phyloP scores from a whole-genome alignment of 176 grass and related monocot genomes.

The Echinochloa phyllopogon region DNA sequence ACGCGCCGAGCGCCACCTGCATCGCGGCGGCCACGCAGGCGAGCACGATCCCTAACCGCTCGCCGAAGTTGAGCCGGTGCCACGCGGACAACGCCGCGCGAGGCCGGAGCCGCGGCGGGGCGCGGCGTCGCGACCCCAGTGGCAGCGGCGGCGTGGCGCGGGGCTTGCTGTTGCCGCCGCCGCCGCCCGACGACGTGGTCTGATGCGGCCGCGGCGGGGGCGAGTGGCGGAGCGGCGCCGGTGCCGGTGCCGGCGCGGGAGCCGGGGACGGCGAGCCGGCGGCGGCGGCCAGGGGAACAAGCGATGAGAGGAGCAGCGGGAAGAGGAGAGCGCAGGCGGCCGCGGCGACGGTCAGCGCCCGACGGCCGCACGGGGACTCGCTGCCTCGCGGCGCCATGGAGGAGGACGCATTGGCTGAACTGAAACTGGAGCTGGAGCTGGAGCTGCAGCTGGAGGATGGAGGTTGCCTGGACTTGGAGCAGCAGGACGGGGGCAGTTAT shows the following conservation, averaged over 20 bases:
- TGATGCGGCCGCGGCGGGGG: neutral
- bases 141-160: too few relatives aligned
- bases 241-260: neutral
- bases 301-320: neutral
- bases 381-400: constrained; percentile 27
- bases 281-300: neutral
- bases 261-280: neutral
- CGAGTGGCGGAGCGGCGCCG: neutral
- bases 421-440: neutral
- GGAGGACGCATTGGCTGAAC: constrained; percentile 30
- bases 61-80: constrained; percentile 46
- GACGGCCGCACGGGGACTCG: neutral
- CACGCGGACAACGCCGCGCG: neutral
- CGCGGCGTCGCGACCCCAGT: too few relatives aligned
- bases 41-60: constrained; percentile 52
- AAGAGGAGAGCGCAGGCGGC: neutral
- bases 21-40: constrained; percentile 41
- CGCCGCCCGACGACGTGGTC: neutral
- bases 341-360: neutral
- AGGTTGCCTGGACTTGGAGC: neutral
- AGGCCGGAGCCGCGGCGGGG: neutral
- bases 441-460: neutral
- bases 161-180: too few relatives aligned
- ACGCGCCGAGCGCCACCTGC: constrained; percentile 39
- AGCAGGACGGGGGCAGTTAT: neutral